These are phyloP conservation scores for Beauveria varroae DNA, from an alignment of 2,329 filamentous ascomycete genomes.

Conservation along the genomic window DNA sequence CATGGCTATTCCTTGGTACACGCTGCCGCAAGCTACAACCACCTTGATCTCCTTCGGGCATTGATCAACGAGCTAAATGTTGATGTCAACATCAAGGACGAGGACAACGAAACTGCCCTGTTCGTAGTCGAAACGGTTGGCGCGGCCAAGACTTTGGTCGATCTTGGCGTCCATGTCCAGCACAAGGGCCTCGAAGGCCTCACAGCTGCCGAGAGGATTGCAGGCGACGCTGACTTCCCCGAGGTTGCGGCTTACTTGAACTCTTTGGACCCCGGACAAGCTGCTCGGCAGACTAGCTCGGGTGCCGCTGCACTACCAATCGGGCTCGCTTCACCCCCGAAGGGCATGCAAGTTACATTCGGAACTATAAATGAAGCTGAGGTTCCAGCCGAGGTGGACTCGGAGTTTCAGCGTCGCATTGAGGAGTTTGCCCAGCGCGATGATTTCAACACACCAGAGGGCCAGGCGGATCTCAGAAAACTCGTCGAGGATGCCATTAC, in stretches of 20 bases:
- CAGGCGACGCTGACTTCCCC: slow-evolving; percentile 69
- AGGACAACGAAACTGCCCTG: slow-evolving; percentile 89
- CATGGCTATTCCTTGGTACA: slow-evolving; percentile 94
- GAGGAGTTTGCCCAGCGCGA: slow-evolving; percentile 78
- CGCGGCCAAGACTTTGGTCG: slow-evolving; percentile 71
- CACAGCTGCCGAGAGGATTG: slow-evolving; percentile 75
- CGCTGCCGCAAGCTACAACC: slow-evolving; percentile 87
- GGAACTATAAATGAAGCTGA: slow-evolving; percentile 61
- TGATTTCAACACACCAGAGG: slow-evolving; percentile 75
- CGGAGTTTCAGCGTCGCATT: slow-evolving; percentile 77
- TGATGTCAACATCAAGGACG: slow-evolving; percentile 73
- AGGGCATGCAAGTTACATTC: slow-evolving; percentile 70
- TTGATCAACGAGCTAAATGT: slow-evolving; percentile 72
- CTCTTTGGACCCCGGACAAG: slow-evolving; percentile 23
- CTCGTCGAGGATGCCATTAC: slow-evolving; percentile 74
- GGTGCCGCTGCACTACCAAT: slow-evolving; percentile 13
- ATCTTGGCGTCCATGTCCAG: slow-evolving; percentile 62
- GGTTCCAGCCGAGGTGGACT: slow-evolving; percentile 61
- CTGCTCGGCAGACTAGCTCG: slow-evolving; percentile 1
- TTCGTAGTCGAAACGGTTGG: slow-evolving; percentile 82
- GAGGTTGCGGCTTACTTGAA: slow-evolving; percentile 65
- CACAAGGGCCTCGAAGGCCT: slow-evolving; percentile 65
- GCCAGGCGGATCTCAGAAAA: slow-evolving; percentile 69
- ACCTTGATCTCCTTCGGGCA: slow-evolving; percentile 68
- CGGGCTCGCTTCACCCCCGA: slow-evolving; percentile 57